phyloP scores from a whole-genome alignment of 768 basidiomycete species.

The Amanita molliuscula region DNA sequence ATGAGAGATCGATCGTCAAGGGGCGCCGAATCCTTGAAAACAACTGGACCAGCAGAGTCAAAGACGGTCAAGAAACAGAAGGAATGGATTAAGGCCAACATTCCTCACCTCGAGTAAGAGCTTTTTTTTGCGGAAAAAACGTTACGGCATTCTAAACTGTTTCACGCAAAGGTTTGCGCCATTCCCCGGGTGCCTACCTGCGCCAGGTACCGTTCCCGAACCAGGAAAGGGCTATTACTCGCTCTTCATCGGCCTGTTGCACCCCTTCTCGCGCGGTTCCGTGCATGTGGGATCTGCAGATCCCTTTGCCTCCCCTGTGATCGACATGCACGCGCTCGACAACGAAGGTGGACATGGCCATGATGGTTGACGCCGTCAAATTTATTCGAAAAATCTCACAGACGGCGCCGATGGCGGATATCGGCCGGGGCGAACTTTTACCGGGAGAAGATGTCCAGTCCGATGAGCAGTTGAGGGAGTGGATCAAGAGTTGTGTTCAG shows the following conservation, averaged over 20 bases:
- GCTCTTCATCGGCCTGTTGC: conserved; percentile 16
- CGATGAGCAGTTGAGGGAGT: conserved; percentile 10
- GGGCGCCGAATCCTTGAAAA: conserved; percentile 2
- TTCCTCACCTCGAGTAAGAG: conserved; percentile 13
- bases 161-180: conserved; percentile 5
- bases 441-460: neutral
- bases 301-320: conserved; percentile 28
- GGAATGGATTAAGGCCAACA: conserved; percentile 8
- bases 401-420: conserved; percentile 7
- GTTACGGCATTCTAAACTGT: too few relatives aligned
- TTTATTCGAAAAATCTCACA: conserved; percentile 13
- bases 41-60: neutral
- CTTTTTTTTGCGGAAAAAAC: neutral
- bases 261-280: conserved; percentile 29
- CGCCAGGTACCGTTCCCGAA: conserved; percentile 2
- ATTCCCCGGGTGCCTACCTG: conserved; percentile 5
- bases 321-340: conserved; percentile 34
- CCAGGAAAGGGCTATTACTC: conserved; percentile 15
- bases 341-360: conserved; percentile 13
- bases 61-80: conserved; percentile 6
- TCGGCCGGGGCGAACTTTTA: neutral
- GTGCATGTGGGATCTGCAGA: conserved; percentile 31
- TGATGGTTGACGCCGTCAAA: conserved; percentile 15
- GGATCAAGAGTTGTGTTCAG: conserved; percentile 6
- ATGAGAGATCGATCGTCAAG: neutral